These are phyloP conservation scores for Annulohypoxylon truncatum DNA, from an alignment of 2,329 filamentous ascomycete genomes.

Conservation along the genomic window DNA sequence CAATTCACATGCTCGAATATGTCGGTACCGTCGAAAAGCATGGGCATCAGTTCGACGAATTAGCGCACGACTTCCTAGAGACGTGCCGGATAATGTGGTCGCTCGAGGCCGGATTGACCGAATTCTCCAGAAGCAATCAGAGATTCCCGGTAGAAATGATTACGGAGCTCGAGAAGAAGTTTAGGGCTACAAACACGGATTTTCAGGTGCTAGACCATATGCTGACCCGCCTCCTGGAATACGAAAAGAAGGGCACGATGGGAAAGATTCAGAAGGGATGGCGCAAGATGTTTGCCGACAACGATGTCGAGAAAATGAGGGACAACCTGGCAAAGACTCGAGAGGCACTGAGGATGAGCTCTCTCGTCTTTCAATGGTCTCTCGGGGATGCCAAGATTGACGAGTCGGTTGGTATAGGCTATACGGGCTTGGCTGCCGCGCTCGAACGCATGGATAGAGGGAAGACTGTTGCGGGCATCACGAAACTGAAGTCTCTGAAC, in stretches of 20 bases:
- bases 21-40: conserved; percentile 66
- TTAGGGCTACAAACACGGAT: conserved; percentile 69
- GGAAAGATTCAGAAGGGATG: conserved; percentile 70
- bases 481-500: conserved; percentile 49
- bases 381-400: conserved; percentile 69
- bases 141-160: conserved; percentile 70
- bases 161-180: conserved; percentile 72
- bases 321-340: conserved; percentile 67
- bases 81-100: conserved; percentile 74
- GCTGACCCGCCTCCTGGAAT: conserved; percentile 69
- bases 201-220: conserved; percentile 73
- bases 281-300: conserved; percentile 71
- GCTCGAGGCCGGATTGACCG: conserved; percentile 74
- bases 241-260: conserved; percentile 70
- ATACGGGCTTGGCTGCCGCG: conserved; percentile 73
- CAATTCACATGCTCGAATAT: conserved; percentile 73
- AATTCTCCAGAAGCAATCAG: conserved; percentile 62
- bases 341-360: conserved; percentile 72
- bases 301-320: conserved; percentile 70
- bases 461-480: conserved; percentile 43
- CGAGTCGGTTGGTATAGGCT: conserved; percentile 72
- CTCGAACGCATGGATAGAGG: conserved; percentile 63
- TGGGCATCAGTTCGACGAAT: conserved; percentile 65
- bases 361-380: conserved; percentile 73
- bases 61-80: conserved; percentile 75